These are phyloP conservation scores for Calocybe indica DNA, from an alignment of 768 basidiomycete species.

Conservation along the genomic window DNA sequence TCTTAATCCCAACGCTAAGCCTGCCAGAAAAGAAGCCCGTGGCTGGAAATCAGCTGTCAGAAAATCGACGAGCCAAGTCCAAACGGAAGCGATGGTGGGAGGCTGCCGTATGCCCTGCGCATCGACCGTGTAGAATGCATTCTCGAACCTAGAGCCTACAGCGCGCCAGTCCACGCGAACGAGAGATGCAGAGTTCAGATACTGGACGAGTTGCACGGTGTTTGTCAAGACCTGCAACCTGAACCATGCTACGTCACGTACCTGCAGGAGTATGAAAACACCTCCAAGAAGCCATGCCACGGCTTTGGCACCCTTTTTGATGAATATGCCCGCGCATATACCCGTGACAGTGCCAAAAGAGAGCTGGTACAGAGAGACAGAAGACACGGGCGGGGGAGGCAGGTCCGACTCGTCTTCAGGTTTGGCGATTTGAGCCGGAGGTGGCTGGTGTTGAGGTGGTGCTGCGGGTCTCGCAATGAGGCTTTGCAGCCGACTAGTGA, in stretches of 20 bases:
- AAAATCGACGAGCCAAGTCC: constrained; percentile 71
- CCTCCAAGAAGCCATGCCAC: constrained; percentile 87
- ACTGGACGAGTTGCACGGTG: constrained; percentile 38
- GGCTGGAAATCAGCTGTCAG: constrained; percentile 91
- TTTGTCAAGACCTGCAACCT: background rate
- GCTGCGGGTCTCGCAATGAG: constrained; percentile 3
- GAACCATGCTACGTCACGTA: constrained; percentile 23
- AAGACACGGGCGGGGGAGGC: constrained; percentile 62
- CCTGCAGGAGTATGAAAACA: constrained; percentile 87
- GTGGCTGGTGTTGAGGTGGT: background rate
- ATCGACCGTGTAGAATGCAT: constrained; percentile 62
- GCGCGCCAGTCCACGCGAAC: constrained; percentile 79
- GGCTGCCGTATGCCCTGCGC: constrained; percentile 46
- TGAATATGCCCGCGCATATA: constrained; percentile 85
- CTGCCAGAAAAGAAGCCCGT: constrained; percentile 82
- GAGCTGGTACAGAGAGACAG: constrained; percentile 75
- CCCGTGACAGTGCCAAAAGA: constrained; percentile 87
- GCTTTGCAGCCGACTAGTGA: background rate
- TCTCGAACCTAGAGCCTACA: constrained; percentile 63
- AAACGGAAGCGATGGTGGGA: constrained; percentile 60
- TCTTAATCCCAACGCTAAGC: constrained; percentile 74
- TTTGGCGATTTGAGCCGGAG: background rate
- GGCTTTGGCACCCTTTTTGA: constrained; percentile 89
- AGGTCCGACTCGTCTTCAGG: constrained; percentile 10
- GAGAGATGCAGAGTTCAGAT: constrained; percentile 66